phyloP scores from a whole-genome alignment of 2,329 filamentous ascomycete genomes.

The Xylaria sp. region DNA sequence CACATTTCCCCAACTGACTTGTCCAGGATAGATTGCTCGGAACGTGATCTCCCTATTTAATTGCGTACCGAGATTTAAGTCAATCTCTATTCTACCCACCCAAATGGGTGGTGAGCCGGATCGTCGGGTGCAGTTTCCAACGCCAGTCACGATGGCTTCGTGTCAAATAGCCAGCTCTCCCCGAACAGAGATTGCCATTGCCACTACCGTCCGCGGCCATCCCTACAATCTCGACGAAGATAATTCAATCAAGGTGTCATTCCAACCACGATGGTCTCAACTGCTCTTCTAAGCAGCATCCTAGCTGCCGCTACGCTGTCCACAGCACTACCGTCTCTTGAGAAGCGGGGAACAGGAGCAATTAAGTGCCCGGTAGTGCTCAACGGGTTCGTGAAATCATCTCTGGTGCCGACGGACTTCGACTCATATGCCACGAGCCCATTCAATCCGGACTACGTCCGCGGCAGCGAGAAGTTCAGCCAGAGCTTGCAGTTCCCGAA shows the following conservation, averaged over 20 bases:
- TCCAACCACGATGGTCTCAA: slow-evolving; percentile 41
- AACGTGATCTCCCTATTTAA: slow-evolving; percentile 41
- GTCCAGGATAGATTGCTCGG: slow-evolving; percentile 44
- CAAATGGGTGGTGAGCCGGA: slow-evolving; percentile 8
- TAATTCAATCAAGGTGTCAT: neutral
- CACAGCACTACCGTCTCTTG: slow-evolving; percentile 37
- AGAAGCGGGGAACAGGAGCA: slow-evolving; percentile 43
- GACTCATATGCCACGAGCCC: slow-evolving; percentile 49
- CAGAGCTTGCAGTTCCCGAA: slow-evolving; percentile 46
- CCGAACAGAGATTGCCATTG: slow-evolving; percentile 14
- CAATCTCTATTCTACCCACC: neutral
- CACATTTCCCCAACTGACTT: slow-evolving; percentile 37
- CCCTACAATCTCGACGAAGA: neutral
- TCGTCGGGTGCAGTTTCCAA: slow-evolving; percentile 18
- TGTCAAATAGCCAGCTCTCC: slow-evolving; percentile 20
- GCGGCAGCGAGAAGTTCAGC: slow-evolving; percentile 47
- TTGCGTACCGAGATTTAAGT: neutral
- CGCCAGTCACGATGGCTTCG: slow-evolving; percentile 26
- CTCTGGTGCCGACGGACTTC: slow-evolving; percentile 45
- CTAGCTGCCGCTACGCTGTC: slow-evolving; percentile 36
- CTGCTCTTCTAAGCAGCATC: slow-evolving; percentile 39
- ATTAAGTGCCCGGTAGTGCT: slow-evolving; percentile 47
- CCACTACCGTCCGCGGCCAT: neutral
- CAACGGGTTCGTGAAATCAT: slow-evolving; percentile 44
- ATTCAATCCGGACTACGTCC: slow-evolving; percentile 49